Base-by-base conservation (phyloP, 2,329 filamentous ascomycete genomes). In the Colletotrichum sp. region DNA sequence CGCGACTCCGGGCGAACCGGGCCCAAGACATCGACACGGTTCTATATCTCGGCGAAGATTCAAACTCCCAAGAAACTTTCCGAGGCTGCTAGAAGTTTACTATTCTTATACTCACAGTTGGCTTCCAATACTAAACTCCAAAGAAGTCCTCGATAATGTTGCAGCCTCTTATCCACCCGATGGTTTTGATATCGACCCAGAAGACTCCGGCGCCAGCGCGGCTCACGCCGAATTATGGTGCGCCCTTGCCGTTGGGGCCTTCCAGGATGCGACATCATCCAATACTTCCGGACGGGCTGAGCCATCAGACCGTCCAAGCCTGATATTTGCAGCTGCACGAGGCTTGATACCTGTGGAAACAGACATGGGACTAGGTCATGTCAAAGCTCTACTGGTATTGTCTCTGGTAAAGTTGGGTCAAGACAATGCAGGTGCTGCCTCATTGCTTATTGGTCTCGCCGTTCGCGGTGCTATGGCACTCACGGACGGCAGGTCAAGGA, bases 101-200 rank as follows among this genome's bases (percentile, higher is more conserved):
- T 94, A 95, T 76, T 91, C 93, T 2, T 95, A 95, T 79, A 95
- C 93, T 0, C 93, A 96, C 81, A 92, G 90, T 69, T 96, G 94
- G 94, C 88, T 96, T 30, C 94, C 94, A 0, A 92, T 96, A 30
- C 87, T 93, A 13, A 92, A 95, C 78, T 15, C 64, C 26, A 93
- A 92, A 77, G 90, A 93, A 65, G 88, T 90, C 57, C 85, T 95
- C 6, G 85, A 93, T 66, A 87, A 79, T 72, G 87, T 81, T 74
- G 90, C 85, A 1, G 83, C 86, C 52, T 81, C 82, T 9, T 91
- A 90, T 36, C 80, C 84, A 30, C 62, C 78, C 30, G 84, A 80
- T 72, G 88, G 79, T 65, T 81, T 82, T 57, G 80, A 80, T 5
- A 39, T 81, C 10, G 68, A 78, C n/a, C 78, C 81, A 6, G 79